Conservation (phyloP, 1,284 basidiomycete species). For the Flammula alnicola region DNA sequence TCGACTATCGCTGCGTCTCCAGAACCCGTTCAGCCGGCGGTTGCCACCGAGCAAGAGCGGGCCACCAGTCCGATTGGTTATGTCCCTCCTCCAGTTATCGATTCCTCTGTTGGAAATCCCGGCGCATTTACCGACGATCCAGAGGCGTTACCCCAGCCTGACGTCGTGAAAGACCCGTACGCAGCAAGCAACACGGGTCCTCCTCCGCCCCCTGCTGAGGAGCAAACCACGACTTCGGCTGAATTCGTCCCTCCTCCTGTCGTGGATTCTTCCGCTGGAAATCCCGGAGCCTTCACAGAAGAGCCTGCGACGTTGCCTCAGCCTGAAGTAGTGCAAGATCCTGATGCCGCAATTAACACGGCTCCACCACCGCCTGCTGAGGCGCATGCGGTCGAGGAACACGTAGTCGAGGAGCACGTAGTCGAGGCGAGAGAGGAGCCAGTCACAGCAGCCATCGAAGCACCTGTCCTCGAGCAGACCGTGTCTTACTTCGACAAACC, state of each 20-base stretch:
- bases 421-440: not conserved
- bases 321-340: slow-evolving; percentile 4
- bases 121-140: slow-evolving; percentile 49
- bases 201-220: not conserved
- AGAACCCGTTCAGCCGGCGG: slow-evolving; percentile 12
- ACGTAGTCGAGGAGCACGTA: not conserved
- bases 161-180: slow-evolving; percentile 36
- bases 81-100: slow-evolving; percentile 41
- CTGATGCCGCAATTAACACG: slow-evolving; percentile 10
- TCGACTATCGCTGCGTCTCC: not conserved
- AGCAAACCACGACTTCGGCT: not conserved
- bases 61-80: slow-evolving; percentile 33
- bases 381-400: not conserved
- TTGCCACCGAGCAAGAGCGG: slow-evolving; percentile 12
- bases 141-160: slow-evolving; percentile 39
- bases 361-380: slow-evolving; percentile 5
- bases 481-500: slow-evolving; percentile 34
- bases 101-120: slow-evolving; percentile 41
- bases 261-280: slow-evolving; percentile 11
- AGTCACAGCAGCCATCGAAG: not conserved
- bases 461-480: slow-evolving; percentile 11
- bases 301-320: not conserved
- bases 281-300: slow-evolving; percentile 15
- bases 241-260: slow-evolving; percentile 5
- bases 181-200: slow-evolving; percentile 17